Evolutionary conservation across 2,329 filamentous ascomycete genomes (phyloP).

Genomic region (Aspergillus aculeatinus): DNA sequence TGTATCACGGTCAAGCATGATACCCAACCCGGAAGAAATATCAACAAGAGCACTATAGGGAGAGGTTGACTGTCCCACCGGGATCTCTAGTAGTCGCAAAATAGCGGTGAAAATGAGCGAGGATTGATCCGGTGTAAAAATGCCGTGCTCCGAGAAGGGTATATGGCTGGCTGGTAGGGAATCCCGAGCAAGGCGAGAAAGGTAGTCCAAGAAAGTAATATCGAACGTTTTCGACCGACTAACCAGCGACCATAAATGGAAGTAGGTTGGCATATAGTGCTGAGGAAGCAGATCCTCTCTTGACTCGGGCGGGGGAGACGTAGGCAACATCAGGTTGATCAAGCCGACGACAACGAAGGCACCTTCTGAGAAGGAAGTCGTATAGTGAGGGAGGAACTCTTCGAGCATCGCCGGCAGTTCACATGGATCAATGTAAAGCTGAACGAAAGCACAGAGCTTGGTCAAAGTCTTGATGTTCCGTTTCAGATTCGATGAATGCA

Average conservation of each 20-base stretch:
- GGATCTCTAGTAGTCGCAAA: constrained; percentile 86
- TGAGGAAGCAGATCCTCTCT: constrained; percentile 78
- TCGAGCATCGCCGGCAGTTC: constrained; percentile 80
- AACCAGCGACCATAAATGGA: constrained; percentile 93
- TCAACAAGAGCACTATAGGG: constrained; percentile 82
- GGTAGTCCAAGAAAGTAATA: constrained; percentile 80
- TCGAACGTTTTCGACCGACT: constrained; percentile 87
- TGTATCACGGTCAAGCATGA: constrained; percentile 87
- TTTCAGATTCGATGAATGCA: constrained; percentile 62
- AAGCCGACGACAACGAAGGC: constrained; percentile 90
- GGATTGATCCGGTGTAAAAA: constrained; percentile 90
- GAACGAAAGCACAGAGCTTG: constrained; percentile 85
- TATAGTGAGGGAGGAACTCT: constrained; percentile 83
- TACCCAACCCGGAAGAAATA: constrained; percentile 74
- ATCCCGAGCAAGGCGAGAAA: constrained; percentile 84
- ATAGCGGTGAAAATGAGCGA: constrained; percentile 90
- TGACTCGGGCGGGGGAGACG: constrained; percentile 66
- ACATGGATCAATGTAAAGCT: constrained; percentile 87
- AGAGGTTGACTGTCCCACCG: constrained; percentile 91
- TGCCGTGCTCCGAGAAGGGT: constrained; percentile 79
- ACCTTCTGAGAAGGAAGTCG: constrained; percentile 85
- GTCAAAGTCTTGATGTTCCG: constrained; percentile 71
- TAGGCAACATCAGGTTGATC: constrained; percentile 85
- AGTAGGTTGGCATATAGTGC: constrained; percentile 87
- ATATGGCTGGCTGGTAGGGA: constrained; percentile 73